Evolutionary conservation across 176 grass and related monocot genomes (phyloP).

Genomic region (Cenchrus americanus): DNA sequence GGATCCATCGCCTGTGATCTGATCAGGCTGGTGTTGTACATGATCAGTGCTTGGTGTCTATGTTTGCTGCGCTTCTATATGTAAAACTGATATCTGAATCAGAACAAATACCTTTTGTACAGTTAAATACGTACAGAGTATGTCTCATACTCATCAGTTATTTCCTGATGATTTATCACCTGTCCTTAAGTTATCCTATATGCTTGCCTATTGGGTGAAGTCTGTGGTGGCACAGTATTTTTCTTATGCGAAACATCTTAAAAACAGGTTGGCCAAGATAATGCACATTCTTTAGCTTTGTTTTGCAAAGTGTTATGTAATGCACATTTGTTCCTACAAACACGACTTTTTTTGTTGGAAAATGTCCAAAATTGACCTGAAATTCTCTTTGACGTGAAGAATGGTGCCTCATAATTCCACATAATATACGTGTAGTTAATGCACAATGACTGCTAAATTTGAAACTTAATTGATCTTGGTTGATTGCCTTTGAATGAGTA

Average conservation of each 20-base stretch:
- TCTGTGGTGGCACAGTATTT: not conserved
- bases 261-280: not conserved
- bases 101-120: conserved; percentile 1
- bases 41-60: not conserved
- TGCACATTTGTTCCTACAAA: not conserved
- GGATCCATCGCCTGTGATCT: not conserved
- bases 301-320: not conserved
- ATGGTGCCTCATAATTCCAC: no score
- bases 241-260: not conserved
- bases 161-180: not conserved
- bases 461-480: no score
- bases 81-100: conserved; percentile 20
- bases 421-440: no score
- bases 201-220: not conserved
- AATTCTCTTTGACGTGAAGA: no score
- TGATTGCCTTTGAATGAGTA: not conserved
- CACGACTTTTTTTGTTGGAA: not conserved
- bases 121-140: not conserved
- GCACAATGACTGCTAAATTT: no score
- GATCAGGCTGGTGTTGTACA: not conserved
- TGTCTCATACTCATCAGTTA: not conserved
- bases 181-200: not conserved
- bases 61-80: conserved; percentile 3
- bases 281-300: not conserved
- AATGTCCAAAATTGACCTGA: not conserved